Conservation (phyloP, 495 filamentous ascomycete species). For the Trichoderma orchidacearum region DNA sequence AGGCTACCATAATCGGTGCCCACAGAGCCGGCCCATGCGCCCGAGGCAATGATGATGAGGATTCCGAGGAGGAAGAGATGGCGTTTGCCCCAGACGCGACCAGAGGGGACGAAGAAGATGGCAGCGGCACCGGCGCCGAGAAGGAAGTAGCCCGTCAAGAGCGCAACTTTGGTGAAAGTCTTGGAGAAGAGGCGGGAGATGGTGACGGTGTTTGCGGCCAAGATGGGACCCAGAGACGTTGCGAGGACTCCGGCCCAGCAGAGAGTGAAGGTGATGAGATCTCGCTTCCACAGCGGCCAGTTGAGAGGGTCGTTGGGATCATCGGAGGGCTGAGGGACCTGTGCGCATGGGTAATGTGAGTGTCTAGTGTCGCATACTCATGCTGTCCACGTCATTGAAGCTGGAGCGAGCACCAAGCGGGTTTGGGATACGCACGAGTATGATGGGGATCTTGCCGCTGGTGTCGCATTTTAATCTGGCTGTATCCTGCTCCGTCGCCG, state of each 20-base stretch:
- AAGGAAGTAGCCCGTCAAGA: constrained; percentile 79
- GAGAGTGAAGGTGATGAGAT: constrained; percentile 63
- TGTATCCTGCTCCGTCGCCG: constrained; percentile 19
- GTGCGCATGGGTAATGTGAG: constrained; percentile 22
- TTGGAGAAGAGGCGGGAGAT: constrained; percentile 43
- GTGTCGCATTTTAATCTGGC: constrained; percentile 55
- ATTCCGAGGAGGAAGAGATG: constrained; percentile 77
- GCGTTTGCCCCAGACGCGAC: constrained; percentile 84
- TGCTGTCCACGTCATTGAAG: background rate
- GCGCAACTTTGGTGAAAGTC: constrained; percentile 56
- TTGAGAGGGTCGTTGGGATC: constrained; percentile 74
- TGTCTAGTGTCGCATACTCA: background rate
- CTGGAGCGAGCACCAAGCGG: too few species aligned
- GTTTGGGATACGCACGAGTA: constrained; percentile 41
- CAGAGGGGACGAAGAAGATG: constrained; percentile 71
- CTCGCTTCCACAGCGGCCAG: constrained; percentile 81
- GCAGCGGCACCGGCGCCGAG: constrained; percentile 71
- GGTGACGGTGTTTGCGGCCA: constrained; percentile 74
- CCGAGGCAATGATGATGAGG: constrained; percentile 54
- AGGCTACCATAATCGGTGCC: constrained; percentile 52
- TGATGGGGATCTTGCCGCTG: constrained; percentile 49
- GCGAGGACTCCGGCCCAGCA: constrained; percentile 72
- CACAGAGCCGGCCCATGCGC: constrained; percentile 66
- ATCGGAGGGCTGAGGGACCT: constrained; percentile 67
- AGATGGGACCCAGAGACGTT: constrained; percentile 64